Evolutionary conservation across 2,329 filamentous ascomycete genomes (phyloP), one percentile per base, ranked within the genome.

Genomic region (Hymenoscyphus infarciens): DNA sequence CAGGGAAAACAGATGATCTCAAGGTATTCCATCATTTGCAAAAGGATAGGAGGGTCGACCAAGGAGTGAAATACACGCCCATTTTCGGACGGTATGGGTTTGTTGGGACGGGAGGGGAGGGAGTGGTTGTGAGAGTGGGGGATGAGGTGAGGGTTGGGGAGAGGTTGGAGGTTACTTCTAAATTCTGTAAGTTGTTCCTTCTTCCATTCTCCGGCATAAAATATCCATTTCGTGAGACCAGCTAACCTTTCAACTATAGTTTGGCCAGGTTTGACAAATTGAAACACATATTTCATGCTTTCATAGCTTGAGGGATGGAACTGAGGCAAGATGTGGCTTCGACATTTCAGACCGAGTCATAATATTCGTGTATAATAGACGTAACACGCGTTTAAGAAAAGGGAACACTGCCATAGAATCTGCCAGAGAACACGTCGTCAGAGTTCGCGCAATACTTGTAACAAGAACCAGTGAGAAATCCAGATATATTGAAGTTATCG

Each of bases 11-110:
- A 1, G 83, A 86, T 69, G 74, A 77, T 39, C 87, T 85, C n/a
- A 78, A 76, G 45, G 81, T 90, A 16, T 77, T 91, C 66, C 91
- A 91, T 78, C 85, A 86, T 70, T 75, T 93, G 69, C 86, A 87
- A 81, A 82, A 80, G 59, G 87, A 92, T 74, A 81, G 90, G 22
- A 81, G 89, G 61, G 87, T 92, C 6, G 89, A 93, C 71, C 66
- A 73, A n/a, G 89, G 89, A 0, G 78, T 78, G 38, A 89, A 85
- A 72, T 91, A 84, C 73, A 83, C 82, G 63, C 88, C 89, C 13
- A 80, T 90, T 8, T 92, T 92, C 79, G 89, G 89, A 10, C 80
- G 88, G 54, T 92, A 92, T 75, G 87, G 82, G 0, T 91, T 91
- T 72, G 74, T 89, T 52, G 64, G 60, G 19, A 67, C 61, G 5